Evolutionary conservation across 2,329 filamentous ascomycete species (phyloP).

Genomic region (Parastagonospora nodorum): DNA sequence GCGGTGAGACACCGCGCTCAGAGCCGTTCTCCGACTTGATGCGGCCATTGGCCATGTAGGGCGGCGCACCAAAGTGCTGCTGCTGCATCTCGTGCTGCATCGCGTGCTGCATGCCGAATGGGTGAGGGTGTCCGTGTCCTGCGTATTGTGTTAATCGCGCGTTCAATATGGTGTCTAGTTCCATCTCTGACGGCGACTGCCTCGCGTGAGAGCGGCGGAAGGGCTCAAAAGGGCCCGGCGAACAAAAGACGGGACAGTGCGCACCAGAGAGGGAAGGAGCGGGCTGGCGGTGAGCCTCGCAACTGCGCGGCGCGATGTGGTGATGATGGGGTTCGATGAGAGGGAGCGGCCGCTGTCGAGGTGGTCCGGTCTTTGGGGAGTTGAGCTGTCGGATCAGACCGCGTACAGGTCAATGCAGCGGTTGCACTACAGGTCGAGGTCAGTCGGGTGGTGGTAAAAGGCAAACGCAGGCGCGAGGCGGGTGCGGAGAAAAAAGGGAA

Average conservation of each 20-base stretch:
- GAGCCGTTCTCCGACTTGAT: conserved; percentile 64
- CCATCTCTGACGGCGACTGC: conserved; percentile 36
- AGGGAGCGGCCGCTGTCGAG: conserved; percentile 20
- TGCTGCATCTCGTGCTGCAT: conserved; percentile 50
- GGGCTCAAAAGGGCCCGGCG: conserved; percentile 17
- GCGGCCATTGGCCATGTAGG: conserved; percentile 54
- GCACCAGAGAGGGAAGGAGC: conserved; percentile 36
- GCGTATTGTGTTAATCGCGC: conserved; percentile 47
- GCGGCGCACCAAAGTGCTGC: conserved; percentile 54
- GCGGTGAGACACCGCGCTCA: conserved; percentile 62
- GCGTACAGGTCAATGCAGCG: conserved; percentile 48
- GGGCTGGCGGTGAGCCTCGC: conserved; percentile 32
- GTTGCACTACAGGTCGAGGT: conserved; percentile 39
- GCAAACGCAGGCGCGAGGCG: conserved; percentile 11
- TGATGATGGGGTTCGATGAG: conserved; percentile 28
- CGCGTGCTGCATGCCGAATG: conserved; percentile 49
- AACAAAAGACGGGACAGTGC: conserved; percentile 37
- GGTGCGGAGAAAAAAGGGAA: conserved; percentile 9
- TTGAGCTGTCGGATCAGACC: conserved; percentile 40
- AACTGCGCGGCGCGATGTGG: conserved; percentile 28
- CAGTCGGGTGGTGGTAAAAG: conserved; percentile 31
- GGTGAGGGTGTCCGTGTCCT: conserved; percentile 40
- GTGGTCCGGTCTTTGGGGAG: conserved; percentile 36
- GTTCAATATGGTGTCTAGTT: conserved; percentile 50
- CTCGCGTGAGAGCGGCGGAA: conserved; percentile 25